Base-by-base conservation (phyloP, 2,329 filamentous ascomycete genomes). In the Paraphoma sp. region DNA sequence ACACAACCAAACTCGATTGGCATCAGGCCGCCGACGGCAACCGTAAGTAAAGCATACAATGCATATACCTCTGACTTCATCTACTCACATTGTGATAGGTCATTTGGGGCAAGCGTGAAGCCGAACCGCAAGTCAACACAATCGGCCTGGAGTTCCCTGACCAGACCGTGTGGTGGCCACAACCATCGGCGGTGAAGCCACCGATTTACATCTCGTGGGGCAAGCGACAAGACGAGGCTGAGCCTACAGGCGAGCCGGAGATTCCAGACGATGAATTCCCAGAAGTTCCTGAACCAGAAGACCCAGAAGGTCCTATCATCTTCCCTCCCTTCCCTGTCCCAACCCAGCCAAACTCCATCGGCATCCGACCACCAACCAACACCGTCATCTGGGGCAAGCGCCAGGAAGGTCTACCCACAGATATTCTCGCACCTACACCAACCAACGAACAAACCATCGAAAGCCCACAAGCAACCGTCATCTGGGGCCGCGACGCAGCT, bases 361-460 rank as follows among this genome's bases (percentile, higher is more conserved):
- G 47, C 14, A 54, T 64, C 18, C 48, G 50, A 29, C 63, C 63
- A 12, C 64, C 64, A 6, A 51, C 44, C 6, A 48, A 48, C 6
- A 61, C 56, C 28, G 40, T 68, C 18, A 58, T 47, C 23, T 68
- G 64, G 64, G 62, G 57, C 14, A 62, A 61, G 48, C 30, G 63
- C 10, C 33, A 38, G 33, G 23, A 23, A 5, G 23, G 23, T 23
- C 23, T 23, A 5, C 23, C 23, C 23, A 23, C 23, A 23, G 23
- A 23, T 5, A 23, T 23, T 23, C 23, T 23, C 23, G 23, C 23
- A 23, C 46, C 33, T 33, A 31, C 51, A 1, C 46, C 54, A 2
- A 42, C 50, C 17, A 2, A 53, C 43, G 53, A 33, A 28, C 40
- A 55, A 30, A 53, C 23, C 4, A 16, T 55, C 4, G 23, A 33